These are phyloP conservation scores for Flaveria sonorensis DNA, from an alignment of 129 eudicot species.

Conservation along the genomic window DNA sequence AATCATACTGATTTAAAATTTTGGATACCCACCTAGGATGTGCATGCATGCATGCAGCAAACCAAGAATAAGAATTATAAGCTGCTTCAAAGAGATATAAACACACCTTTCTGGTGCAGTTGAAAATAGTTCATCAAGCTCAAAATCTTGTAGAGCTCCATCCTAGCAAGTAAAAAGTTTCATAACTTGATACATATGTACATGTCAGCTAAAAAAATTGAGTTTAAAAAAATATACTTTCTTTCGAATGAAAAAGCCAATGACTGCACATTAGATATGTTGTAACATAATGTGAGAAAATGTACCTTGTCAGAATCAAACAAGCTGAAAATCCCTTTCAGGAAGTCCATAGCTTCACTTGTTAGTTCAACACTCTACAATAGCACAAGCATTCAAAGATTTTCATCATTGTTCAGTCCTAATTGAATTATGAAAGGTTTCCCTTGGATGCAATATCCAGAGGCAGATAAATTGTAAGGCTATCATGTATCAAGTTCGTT, in stretches of 20 bases:
- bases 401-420: constrained; percentile 13
- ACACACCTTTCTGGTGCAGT: constrained; percentile 94
- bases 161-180: constrained; percentile 57
- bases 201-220: constrained; percentile 17
- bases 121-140: constrained; percentile 87
- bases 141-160: constrained; percentile 67
- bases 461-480: constrained; percentile 9
- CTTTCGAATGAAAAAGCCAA: neutral
- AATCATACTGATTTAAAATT: constrained; percentile 9
- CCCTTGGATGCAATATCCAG: constrained; percentile 12
- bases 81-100: constrained; percentile 23
- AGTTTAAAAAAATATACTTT: neutral
- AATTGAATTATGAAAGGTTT: neutral
- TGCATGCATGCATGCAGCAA: constrained; percentile 12
- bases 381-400: constrained; percentile 22
- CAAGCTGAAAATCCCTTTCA: constrained; percentile 77
- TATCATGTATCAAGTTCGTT: constrained; percentile 3
- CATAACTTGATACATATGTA: constrained; percentile 8
- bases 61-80: constrained; percentile 16
- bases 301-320: constrained; percentile 75
- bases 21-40: neutral
- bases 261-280: neutral
- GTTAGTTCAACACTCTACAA: constrained; percentile 87
- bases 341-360: constrained; percentile 74
- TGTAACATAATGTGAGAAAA: constrained; percentile 10